Percentiles rank a stretch among this genome's conserved stretches.
Conservation (phyloP, 306 rosid species). For the Vachellia pachyceras region DNA sequence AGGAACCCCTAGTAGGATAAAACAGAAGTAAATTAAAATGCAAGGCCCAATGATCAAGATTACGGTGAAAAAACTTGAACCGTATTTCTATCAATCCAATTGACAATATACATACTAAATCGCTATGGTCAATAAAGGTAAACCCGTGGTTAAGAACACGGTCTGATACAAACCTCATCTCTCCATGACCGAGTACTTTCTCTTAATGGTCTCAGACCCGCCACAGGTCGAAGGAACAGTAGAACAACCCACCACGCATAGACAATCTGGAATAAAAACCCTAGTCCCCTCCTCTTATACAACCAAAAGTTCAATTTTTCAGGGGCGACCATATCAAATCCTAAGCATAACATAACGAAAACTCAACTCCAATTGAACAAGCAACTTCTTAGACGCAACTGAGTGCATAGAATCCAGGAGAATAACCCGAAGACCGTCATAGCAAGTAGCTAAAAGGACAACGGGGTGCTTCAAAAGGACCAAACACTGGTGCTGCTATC, state of each 20-base stretch:
- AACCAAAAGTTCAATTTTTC: constrained; percentile 45
- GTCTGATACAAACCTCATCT: constrained; percentile 72
- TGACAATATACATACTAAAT: constrained; percentile 10
- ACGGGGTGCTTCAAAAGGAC: constrained; percentile 74
- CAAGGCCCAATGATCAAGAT: constrained; percentile 1
- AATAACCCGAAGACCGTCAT: constrained; percentile 49
- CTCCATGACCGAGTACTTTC: constrained; percentile 89
- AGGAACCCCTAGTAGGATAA: neutral
- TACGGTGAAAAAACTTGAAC: neutral
- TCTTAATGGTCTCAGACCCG: constrained; percentile 79
- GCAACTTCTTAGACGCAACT: constrained; percentile 43
- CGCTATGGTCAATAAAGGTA: constrained; percentile 1
- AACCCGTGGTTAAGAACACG: constrained; percentile 10
- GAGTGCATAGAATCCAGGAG: constrained; percentile 40
- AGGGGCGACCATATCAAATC: constrained; percentile 50
- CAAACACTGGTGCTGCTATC: constrained; percentile 46
- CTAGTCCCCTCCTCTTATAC: constrained; percentile 45
- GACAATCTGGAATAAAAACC: constrained; percentile 46
- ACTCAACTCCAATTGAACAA: constrained; percentile 56
- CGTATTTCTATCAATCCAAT: constrained; percentile 2
- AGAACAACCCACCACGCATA: constrained; percentile 56
- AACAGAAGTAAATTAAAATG: constrained; percentile 3
- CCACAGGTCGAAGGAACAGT: constrained; percentile 59
- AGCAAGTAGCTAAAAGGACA: constrained; percentile 45
- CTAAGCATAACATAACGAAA: constrained; percentile 38